Evolutionary conservation across 495 filamentous ascomycete genomes (phyloP).

Genomic region (Podospora pseudoanserina): DNA sequence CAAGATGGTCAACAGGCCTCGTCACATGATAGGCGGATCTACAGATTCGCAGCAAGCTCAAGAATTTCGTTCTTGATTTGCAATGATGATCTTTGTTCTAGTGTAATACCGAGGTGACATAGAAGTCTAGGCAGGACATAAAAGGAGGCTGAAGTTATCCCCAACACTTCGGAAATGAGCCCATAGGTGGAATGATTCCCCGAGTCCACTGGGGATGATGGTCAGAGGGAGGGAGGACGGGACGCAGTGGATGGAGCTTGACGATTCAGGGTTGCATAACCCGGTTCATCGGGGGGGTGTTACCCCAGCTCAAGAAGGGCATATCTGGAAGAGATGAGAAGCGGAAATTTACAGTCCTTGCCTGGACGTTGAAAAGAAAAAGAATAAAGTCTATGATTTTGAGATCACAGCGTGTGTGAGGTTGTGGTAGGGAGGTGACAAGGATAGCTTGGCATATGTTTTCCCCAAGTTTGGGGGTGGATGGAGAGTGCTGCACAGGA

Average conservation of each 20-base stretch:
- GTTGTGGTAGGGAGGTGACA: neutral
- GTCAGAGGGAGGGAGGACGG: neutral
- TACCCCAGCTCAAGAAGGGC: no score
- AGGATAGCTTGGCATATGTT: neutral
- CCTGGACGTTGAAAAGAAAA: no score
- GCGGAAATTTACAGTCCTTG: neutral
- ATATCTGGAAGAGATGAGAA: neutral
- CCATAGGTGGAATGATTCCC: neutral
- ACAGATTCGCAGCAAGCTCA: no score
- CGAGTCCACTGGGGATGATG: neutral
- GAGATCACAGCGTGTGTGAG: neutral
- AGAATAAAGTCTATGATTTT: neutral
- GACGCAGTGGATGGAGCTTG: neutral
- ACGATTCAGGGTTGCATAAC: neutral
- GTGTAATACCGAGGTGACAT: neutral
- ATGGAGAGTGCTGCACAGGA: neutral
- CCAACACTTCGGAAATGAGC: constrained; percentile 9
- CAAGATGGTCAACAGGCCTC: no score
- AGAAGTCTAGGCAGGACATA: neutral
- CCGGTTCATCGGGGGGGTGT: neutral
- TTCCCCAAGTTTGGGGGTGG: neutral
- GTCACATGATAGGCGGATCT: no score
- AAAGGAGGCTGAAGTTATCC: neutral
- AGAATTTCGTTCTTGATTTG: no score
- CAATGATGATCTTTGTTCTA: neutral